Percentiles rank a stretch among this genome's conserved stretches.
Evolutionary conservation across 805 yeast species (phyloP).

Genomic region (Schizosaccharomyces cryophilus): DNA sequence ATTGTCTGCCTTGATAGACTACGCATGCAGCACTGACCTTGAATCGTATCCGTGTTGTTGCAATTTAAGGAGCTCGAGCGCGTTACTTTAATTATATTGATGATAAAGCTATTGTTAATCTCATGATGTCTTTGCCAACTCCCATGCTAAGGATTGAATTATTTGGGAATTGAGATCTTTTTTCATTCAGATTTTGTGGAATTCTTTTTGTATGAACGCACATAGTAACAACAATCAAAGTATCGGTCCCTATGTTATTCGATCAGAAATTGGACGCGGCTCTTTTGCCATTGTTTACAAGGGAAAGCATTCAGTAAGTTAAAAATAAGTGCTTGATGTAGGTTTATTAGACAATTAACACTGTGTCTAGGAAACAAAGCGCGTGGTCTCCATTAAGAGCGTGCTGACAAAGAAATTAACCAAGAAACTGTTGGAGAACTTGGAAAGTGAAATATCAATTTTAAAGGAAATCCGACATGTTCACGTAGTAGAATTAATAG

Average conservation of each 20-base stretch:
- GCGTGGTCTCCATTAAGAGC: slow-evolving; percentile 68
- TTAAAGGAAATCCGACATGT: slow-evolving; percentile 75
- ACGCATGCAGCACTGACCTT: too few relatives aligned
- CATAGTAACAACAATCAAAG: background rate
- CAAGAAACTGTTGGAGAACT: slow-evolving; percentile 66
- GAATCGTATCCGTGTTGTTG: too few relatives aligned
- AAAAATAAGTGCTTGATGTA: slow-evolving; percentile 3
- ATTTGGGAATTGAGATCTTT: background rate
- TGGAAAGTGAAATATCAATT: slow-evolving; percentile 79
- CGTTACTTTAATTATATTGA: too few relatives aligned
- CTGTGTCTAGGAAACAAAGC: slow-evolving; percentile 10
- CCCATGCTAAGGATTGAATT: background rate
- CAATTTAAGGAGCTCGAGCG: too few relatives aligned
- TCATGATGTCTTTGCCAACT: background rate
- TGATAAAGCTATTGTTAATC: too few relatives aligned
- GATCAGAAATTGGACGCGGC: slow-evolving; percentile 79
- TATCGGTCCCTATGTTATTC: slow-evolving; percentile 31
- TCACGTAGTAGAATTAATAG: slow-evolving; percentile 69
- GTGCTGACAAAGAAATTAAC: slow-evolving; percentile 64
- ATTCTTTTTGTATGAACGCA: background rate
- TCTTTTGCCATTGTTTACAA: slow-evolving; percentile 89
- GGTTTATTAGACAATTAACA: background rate
- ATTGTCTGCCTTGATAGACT: too few relatives aligned
- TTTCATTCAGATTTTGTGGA: background rate
- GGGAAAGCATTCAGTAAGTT: slow-evolving; percentile 29